Base-by-base conservation (phyloP, 345 rosid genomes). In the Dipteronia dyeriana region DNA sequence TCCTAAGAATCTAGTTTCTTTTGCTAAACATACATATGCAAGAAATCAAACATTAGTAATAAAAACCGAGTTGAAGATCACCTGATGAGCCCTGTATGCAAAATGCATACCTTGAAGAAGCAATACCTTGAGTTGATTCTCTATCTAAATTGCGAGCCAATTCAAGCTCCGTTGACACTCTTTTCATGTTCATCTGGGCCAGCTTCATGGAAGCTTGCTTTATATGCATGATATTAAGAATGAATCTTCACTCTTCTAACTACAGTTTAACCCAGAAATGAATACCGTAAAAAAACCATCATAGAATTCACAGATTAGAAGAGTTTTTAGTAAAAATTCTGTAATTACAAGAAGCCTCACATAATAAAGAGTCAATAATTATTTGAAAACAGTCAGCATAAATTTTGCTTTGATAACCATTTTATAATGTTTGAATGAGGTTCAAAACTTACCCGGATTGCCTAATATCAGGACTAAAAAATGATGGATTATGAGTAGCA, bases 21-120 rank as follows among this genome's bases (percentile, higher is more conserved):
- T 11, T 14, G 47, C 45, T 17, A 13, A 17, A 57, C 13, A 5
- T 10, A 66, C 47, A n/a, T 25, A 20, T 57, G 13, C 63, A 59
- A 59, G 11, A 57, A 57, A 57, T 57, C 22, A 57, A 57, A 72
- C 22, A 14, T 38, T 8, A 41, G 10, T 41, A 41, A 41, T 41
- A 41, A 41, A 41, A 7, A 4, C 0, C 11, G 25, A 34, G 19
- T 76, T 41, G 51, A 34, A 13, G 45, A 29, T 85, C 83, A 95
- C 97, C 97, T 92, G 97, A 83, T 91, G 92, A 76, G 92, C 89
- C 76, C 94, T 88, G 45, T 89, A 87, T 0, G 95, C 97, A 25
- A 95, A 95, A 63, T 90, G 89, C 81, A 90, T 87, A 49, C 97
- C 97, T 85, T 93, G 95, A 41, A 90, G 90, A 73, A 95, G 87